Base-by-base conservation (phyloP, 768 basidiomycete genomes). In the Dentipellis fragilis region DNA sequence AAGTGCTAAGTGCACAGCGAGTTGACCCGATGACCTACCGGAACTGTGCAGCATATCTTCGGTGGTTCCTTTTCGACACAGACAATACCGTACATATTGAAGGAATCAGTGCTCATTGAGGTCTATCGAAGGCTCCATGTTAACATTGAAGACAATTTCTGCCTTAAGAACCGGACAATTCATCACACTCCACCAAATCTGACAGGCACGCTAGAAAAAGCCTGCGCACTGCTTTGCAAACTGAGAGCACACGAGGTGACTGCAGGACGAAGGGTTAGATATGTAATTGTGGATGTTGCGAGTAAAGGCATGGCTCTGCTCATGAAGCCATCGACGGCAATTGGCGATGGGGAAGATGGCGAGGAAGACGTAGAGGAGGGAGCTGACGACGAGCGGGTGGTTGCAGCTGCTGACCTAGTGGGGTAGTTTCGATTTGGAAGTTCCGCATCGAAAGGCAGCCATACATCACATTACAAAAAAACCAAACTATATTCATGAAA, bases 91-190 rank as follows among this genome's bases (percentile, higher is more conserved):
- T 29, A 58, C 16, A 59, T 63, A 19, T 35, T 62, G 22, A 62
- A 58, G 49, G 54, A 62, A 19, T 64, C 57, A 6, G 56, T 57
- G 5, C 51, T 62, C 11, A 62, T 62, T 21, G 52, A 60, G 21
- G 21, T 63, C 6, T 61, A 57, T 49, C 38, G 56, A 23, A 37
- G 38, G 16, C 38, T 54, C 8, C 57, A 58, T 34, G 57, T 58
- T 8, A 57, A 38, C 14, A 54, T 63, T 21, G 55, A 62, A 17
- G 52, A 56, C 23, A 58, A 56, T 55, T 67, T 70, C 40, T 56
- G 55, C 19, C 57, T 74, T 9, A 58, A 59, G 14, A 53, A 63
- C 14, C 57, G 57, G 8, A 71, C 68, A 0, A 57, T 63, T 8
- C 49, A 50, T 1, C 70, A 74, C 49, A 59, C 60, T 8, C 57